Evolutionary conservation across 1,139 yeast species (phyloP), one percentile per base, ranked within the genome.

Genomic region (Candida smagusa): DNA sequence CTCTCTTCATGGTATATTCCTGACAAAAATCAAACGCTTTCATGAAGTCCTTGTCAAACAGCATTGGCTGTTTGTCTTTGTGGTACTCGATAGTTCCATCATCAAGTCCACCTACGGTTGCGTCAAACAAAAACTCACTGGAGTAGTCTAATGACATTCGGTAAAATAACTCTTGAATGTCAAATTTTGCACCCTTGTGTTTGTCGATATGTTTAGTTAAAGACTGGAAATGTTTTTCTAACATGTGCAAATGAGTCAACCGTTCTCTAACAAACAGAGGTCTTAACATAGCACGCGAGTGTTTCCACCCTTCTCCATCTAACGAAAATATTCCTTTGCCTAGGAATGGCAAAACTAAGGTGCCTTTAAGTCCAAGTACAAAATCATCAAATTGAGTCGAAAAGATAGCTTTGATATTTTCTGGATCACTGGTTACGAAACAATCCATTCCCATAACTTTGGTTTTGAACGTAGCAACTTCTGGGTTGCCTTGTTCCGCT

Each of bases 291-390:
- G 79, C 71, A 37, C 83, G 61, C 16, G 79, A 68, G 49, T 75
- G 78, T 47, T 74, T 72, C 83, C 83, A 77, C 4, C 74, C 78
- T 30, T 58, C 65, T 8, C 78, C 79, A 40, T 74, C 77, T 30
- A 74, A 61, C 2, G 81, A 75, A 57, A 77, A 77, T 40, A 77
- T 77, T 3, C 83, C 82, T 41, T 73, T 74, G 6, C 83, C 83
- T 34, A 77, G 59, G 16, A 74, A 53, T 5, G 77, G 73, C 33
- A 45, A 43, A 49, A 76, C 64, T 28, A 58, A 62, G 2, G 49
- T 49, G 50, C 70, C 72, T 47, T 82, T 70, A 7, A 55, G 50
- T 3, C 82, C 83, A 29, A 78, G 64, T n/a, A 65, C 64, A 54
- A 72, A 77, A 42, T 77, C 80, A 47, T 63, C 63, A 50, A 76